Evolutionary conservation across 163 green algal genomes (phyloP).

Genomic region (Scenedesmus sp.): DNA sequence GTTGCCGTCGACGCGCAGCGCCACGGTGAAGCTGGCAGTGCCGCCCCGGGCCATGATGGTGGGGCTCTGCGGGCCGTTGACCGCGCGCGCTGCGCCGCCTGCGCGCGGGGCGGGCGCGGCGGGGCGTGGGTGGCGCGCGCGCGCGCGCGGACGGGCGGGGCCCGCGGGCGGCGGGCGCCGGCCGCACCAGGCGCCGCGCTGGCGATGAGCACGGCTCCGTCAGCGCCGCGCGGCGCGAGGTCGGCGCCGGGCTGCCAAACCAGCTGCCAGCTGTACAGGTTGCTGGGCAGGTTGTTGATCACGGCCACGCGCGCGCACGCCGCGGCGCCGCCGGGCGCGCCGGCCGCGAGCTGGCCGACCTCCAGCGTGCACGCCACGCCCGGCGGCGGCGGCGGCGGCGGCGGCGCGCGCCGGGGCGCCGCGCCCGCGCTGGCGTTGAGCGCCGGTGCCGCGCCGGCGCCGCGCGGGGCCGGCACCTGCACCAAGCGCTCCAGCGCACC

Average conservation of each 20-base stretch:
- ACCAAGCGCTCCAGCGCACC: no score
- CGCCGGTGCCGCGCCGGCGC: no score
- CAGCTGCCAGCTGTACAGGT: conserved; percentile 45
- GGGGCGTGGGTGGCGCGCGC: no score
- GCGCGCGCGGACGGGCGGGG: no score
- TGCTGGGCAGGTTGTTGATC: conserved; percentile 35
- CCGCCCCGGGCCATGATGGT: conserved; percentile 14
- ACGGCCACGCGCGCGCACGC: conserved; percentile 12
- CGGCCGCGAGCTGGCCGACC: conserved; percentile 29
- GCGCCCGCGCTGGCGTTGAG: not conserved
- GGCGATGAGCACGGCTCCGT: conserved; percentile 12
- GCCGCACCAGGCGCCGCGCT: not conserved
- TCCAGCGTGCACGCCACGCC: conserved; percentile 40
- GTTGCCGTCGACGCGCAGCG: no score
- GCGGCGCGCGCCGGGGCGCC: no score
- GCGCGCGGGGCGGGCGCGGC: not conserved
- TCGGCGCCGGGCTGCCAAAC: conserved; percentile 9
- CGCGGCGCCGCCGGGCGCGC: conserved; percentile 1
- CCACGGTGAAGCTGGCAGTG: not conserved
- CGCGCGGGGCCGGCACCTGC: no score
- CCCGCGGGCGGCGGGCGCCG: no score
- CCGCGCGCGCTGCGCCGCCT: conserved; percentile 1
- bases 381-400: conserved; percentile 13
- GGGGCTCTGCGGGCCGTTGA: conserved; percentile 2
- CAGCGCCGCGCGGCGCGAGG: not conserved